Evolutionary conservation across 805 yeast species (phyloP), one percentile per base, ranked within the genome.

Genomic region (Metschnikowia bowlesiae): DNA sequence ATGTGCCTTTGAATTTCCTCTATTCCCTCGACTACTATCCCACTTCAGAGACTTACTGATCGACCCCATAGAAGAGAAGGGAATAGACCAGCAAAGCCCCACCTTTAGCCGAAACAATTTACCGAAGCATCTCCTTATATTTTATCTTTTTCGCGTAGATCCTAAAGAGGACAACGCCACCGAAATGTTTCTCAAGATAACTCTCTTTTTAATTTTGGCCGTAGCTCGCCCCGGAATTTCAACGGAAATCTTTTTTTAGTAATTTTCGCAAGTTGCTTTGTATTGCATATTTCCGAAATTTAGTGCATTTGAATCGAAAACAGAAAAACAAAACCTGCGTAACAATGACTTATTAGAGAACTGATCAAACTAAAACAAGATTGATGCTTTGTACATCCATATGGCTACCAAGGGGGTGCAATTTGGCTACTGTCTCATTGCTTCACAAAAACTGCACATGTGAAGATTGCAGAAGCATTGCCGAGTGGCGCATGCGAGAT

Each of bases 401-500:
- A 28, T 18, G 39, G 31, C 13, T 11, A 26, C n/a, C 4, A 2
- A 28, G 13, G n/a, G 28, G 11, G 13, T 26, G 28, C 6, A 8
- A 26, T 11, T 26, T 26, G 29, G 28, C 16, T 30, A 22, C 13
- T 26, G n/a, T 37, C 39, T 16, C 8, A 16, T 14, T 30, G n/a
- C 4, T 30, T 40, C 34, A 40, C 34, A 35, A 10, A 31, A 14
- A 41, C 44, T 32, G 45, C 38, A 42, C 16, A 33, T 3, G 26
- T 4, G 22, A n/a, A 11, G 18, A 6, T 9, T 42, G 45, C 45
- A 42, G 45, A 32, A 32, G 37, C 22, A 31, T 32, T 33, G 45
- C 38, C 45, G 45, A 42, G 32, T 30, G 38, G 37, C 45, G 45
- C 34, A 42, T 42, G 45, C 45, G 38, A 42, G 32, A 42, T 42